These are phyloP conservation scores for Picea sitchensis DNA, from an alignment of 75 land plant genomes.

Conservation along the genomic window DNA sequence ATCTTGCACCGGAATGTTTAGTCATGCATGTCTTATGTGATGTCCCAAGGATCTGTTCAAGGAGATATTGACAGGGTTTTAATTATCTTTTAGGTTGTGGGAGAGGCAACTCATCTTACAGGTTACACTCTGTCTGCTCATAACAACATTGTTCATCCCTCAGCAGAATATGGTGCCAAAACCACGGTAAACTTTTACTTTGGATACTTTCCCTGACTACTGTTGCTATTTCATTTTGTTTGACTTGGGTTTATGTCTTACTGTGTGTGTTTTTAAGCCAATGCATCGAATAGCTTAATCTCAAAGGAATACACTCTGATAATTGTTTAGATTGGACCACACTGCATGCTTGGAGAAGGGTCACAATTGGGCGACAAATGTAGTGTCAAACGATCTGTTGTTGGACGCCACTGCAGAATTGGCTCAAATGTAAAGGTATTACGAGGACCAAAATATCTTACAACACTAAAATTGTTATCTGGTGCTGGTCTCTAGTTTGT, in stretches of 20 bases:
- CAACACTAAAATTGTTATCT: neutral
- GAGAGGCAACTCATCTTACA: conserved; percentile 86
- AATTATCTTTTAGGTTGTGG: conserved; percentile 59
- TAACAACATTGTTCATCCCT: conserved; percentile 82
- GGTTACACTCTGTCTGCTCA: conserved; percentile 83
- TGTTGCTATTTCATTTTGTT: neutral
- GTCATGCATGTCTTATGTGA: neutral
- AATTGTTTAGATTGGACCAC: conserved; percentile 70
- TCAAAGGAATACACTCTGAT: neutral
- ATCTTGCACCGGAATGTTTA: neutral
- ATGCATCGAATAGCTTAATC: neutral
- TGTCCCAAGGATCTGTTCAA: neutral
- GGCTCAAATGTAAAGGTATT: conserved; percentile 95
- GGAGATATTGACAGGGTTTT: neutral
- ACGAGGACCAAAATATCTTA: neutral
- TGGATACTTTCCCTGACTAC: neutral
- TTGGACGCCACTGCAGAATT: conserved; percentile 97
- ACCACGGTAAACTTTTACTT: conserved; percentile 59
- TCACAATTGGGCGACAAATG: conserved; percentile 96
- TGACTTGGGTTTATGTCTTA: neutral
- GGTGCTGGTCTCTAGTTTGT: conserved; percentile 3
- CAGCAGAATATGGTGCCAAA: conserved; percentile 78
- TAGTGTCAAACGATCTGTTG: conserved; percentile 92
- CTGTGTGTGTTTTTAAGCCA: neutral
- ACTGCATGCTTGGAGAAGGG: conserved; percentile 96